Evolutionary conservation across 495 filamentous ascomycete genomes (phyloP), one percentile per base, ranked within the genome.

Genomic region (Friedmanniomyces simplex): DNA sequence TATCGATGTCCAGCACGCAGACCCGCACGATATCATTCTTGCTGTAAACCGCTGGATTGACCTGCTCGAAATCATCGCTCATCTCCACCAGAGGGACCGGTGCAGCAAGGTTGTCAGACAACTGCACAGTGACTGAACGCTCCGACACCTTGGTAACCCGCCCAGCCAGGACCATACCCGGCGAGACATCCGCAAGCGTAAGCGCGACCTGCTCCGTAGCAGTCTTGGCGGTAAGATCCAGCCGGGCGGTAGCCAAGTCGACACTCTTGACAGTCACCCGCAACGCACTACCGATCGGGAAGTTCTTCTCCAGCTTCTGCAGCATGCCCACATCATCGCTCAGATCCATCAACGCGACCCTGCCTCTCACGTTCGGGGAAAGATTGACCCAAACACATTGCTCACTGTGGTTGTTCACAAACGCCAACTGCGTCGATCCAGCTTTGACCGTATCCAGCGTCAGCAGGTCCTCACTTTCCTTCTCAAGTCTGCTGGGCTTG

Each of bases 1-100:
- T 74, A 67, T 98, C 93, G 37, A 96, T 71, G 37, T 85, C 82
- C 52, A 88, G 74, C 50, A 98, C 75, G 55, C 85, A 95, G 39
- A 93, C 86, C 34, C 88, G 83, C 28, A 96, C 74, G 39, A 91
- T 82, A 60, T 95, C 89, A 67, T 95, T 87, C 74, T 91, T 91
- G 48, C 75, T 77, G 68, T 83, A 83, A 5, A 76, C 72, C 24
- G 79, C 79, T 2, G 84, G 84, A 60, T 90, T 81, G 18, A 78
- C 82, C 66, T 84, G 74, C 32, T 81, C 78, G 68, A 86, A 98
- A 73, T 96, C 86, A 69, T 98, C 93, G 2, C 80, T 78, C 59
- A 96, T 70, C 68, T 97, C 89, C 14, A 85, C 77, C 36, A 95
- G 69, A 63, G 85, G 76, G 21, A 96, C 79, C 21, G 84, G 80